Evolutionary conservation across 192 early-diverging fungal genomes (phyloP).

Genomic region (Dispira parvispora): DNA sequence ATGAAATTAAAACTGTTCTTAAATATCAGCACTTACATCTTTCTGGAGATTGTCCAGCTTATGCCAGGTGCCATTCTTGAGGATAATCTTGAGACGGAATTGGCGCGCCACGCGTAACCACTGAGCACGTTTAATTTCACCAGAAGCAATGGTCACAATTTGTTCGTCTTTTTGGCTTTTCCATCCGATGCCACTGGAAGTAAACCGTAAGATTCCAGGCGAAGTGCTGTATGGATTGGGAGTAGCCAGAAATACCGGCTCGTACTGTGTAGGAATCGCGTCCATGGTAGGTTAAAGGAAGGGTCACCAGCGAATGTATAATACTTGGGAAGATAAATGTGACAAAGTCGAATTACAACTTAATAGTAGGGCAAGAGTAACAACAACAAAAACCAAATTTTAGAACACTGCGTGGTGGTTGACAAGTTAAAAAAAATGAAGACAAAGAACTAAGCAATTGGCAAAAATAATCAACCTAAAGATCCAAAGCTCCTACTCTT

Average conservation of each 20-base stretch:
- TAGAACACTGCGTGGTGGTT: no score
- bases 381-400: no score
- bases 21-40: conserved; percentile 32
- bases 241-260: conserved; percentile 9
- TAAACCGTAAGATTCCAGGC: neutral
- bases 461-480: no score
- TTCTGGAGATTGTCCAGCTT: conserved; percentile 83
- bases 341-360: no score
- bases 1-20: no score
- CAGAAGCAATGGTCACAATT: conserved; percentile 36
- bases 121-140: conserved; percentile 52
- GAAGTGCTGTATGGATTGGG: conserved; percentile 7
- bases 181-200: conserved; percentile 48
- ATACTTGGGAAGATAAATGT: no score
- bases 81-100: conserved; percentile 60
- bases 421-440: no score
- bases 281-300: conserved; percentile 2
- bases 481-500: no score
- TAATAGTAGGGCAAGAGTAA: no score
- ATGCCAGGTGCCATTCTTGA: conserved; percentile 50
- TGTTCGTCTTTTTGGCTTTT: conserved; percentile 35
- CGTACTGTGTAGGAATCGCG: conserved; percentile 6
- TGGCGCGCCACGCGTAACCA: conserved; percentile 77
- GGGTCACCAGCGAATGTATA: neutral
- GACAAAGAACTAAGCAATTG: no score